Evolutionary conservation across 345 rosid species (phyloP), one percentile per base, ranked within the genome.

Genomic region (Barbarea vulgaris): DNA sequence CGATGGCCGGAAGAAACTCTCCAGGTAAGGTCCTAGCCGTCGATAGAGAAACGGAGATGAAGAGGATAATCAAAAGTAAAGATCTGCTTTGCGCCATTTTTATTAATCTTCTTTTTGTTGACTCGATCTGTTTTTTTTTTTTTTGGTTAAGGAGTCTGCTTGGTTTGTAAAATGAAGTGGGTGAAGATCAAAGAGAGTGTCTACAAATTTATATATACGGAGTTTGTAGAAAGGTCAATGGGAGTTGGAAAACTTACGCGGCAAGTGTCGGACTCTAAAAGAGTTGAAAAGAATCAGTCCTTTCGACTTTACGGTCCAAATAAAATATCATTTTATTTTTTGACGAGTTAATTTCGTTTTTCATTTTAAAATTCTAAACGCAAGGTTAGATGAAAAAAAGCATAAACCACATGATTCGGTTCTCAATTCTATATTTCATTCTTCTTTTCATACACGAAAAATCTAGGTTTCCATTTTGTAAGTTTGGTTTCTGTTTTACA

Each of bases 181-280:
- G 59, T 61, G 80, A 77, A 69, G 74, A 61, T 60, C 18, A 19
- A 56, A 56, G 79, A 37, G 50, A 67, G 47, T 2, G 24, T 21
- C 13, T 30, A 1, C n/a, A 14, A 0, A 6, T 7, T 33, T 57
- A 56, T 77, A 63, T 54, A 70, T 44, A 64, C 2, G 5, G 36
- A 47, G 54, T 56, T 15, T 64, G 33, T 62, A 30, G 60, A 70
- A 71, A 47, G 18, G 80, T 77, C 80, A 76, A 57, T 8, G 67
- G 17, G 76, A 36, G 77, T 27, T 27, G 80, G 55, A 27, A 64
- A 77, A 24, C 80, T 57, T 77, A 77, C 80, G 80, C 80, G 80
- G 76, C 80, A 77, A 77, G 80, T 47, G 71, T 55, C 34, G 46
- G 75, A 67, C 60, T 66, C 4, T 0, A 14, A 8, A 19, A 33